Conservation (phyloP, 2,329 filamentous ascomycete genomes). For the Fusarium buxicola region DNA sequence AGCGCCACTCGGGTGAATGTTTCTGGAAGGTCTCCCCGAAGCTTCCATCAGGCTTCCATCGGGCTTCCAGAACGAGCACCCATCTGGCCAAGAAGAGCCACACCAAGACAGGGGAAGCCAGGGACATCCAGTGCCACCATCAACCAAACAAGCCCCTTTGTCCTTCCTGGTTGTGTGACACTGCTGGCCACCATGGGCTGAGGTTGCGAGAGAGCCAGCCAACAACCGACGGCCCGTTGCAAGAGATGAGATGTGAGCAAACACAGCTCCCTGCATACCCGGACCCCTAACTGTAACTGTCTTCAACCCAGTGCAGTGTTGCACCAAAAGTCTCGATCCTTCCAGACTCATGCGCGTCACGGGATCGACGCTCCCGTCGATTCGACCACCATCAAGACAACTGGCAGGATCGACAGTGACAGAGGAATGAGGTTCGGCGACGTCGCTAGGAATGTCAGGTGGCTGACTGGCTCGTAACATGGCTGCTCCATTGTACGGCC, state of each 20-base stretch:
- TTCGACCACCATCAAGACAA: not conserved
- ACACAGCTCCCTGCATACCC: constrained; percentile 11
- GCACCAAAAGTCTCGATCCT: constrained; percentile 8
- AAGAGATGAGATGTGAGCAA: constrained; percentile 9
- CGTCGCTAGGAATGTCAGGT: not conserved
- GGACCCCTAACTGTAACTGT: not conserved
- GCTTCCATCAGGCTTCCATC: constrained; percentile 14
- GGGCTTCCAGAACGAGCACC: constrained; percentile 25
- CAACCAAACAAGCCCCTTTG: not conserved
- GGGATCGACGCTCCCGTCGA: constrained; percentile 8
- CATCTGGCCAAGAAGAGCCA: constrained; percentile 5
- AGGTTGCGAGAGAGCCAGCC: not conserved
- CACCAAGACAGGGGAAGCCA: constrained; percentile 3
- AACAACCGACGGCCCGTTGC: not conserved
- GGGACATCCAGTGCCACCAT: constrained; percentile 5
- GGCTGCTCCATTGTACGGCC: not conserved
- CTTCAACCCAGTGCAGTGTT: constrained; percentile 3
- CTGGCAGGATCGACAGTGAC: not conserved
- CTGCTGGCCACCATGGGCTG: constrained; percentile 1
- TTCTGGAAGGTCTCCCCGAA: constrained; percentile 37
- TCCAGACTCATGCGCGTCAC: not conserved
- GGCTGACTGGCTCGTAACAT: not conserved
- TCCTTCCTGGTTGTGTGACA: constrained; percentile 15
- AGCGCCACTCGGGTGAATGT: constrained; percentile 23
- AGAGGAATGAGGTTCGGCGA: not conserved